These are phyloP conservation scores for Suillus decipiens DNA, from an alignment of 768 basidiomycete species.

Conservation along the genomic window DNA sequence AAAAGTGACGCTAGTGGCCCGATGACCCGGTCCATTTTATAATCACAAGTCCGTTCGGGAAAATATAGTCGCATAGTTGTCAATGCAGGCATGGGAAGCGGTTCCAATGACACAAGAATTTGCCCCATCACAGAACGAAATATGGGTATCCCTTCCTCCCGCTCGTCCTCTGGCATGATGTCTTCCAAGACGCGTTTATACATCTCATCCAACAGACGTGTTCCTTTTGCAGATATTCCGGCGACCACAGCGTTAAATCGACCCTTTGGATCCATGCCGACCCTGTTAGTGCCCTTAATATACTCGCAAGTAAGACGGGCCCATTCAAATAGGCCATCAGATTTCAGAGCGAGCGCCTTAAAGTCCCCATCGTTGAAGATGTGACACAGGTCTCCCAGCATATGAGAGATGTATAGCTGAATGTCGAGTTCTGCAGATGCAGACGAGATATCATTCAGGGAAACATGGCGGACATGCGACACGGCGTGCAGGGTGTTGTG, in stretches of 20 bases:
- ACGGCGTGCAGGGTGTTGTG: slow-evolving; percentile 9
- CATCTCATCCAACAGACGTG: slow-evolving; percentile 9
- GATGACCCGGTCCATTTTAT: slow-evolving; percentile 14
- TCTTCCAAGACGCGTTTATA: slow-evolving; percentile 3
- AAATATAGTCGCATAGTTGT: background rate
- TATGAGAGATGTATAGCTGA: slow-evolving; percentile 7
- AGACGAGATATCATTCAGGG: slow-evolving; percentile 6
- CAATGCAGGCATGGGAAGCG: slow-evolving; percentile 5
- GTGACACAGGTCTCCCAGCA: background rate
- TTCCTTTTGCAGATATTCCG: background rate
- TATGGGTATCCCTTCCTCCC: background rate
- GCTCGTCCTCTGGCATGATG: background rate
- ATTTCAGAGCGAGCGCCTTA: background rate
- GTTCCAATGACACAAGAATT: slow-evolving; percentile 5
- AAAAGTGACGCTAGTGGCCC: slow-evolving; percentile 6
- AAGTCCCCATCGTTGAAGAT: background rate
- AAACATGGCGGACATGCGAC: background rate
- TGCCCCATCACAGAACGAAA: slow-evolving; percentile 12
- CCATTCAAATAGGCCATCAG: slow-evolving; percentile 15
- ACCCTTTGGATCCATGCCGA: background rate
- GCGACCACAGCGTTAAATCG: background rate
- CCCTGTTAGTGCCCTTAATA: background rate
- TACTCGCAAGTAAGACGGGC: slow-evolving; percentile 14
- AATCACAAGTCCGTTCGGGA: slow-evolving; percentile 20
- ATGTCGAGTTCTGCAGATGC: slow-evolving; percentile 8